phyloP scores from a whole-genome alignment of 1,284 basidiomycete genomes.

The Ustilago loliicola region DNA sequence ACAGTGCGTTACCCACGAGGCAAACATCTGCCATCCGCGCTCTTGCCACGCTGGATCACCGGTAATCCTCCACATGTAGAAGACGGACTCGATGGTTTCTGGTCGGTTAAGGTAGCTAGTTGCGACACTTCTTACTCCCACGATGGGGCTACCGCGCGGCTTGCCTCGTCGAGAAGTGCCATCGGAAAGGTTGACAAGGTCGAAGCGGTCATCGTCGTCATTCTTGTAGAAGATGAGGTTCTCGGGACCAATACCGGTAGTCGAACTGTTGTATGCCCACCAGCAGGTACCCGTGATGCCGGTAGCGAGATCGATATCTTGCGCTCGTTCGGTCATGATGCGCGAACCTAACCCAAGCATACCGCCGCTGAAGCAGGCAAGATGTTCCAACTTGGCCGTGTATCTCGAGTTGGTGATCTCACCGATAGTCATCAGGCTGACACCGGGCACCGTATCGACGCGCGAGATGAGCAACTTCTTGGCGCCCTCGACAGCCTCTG shows the following conservation, averaged over 20 bases:
- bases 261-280: slow-evolving; percentile 72
- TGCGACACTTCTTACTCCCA: slow-evolving; percentile 58
- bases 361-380: slow-evolving; percentile 74
- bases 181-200: slow-evolving; percentile 40
- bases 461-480: slow-evolving; percentile 71
- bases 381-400: slow-evolving; percentile 69
- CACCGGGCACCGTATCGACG: slow-evolving; percentile 71
- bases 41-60: slow-evolving; percentile 75
- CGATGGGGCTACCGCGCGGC: slow-evolving; percentile 61
- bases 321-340: slow-evolving; percentile 70
- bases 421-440: slow-evolving; percentile 69
- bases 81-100: slow-evolving; percentile 75
- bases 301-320: slow-evolving; percentile 72
- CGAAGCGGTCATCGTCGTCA: slow-evolving; percentile 59
- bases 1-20: slow-evolving; percentile 73
- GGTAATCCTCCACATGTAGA: slow-evolving; percentile 74
- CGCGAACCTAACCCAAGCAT: slow-evolving; percentile 75
- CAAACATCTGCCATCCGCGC: slow-evolving; percentile 76
- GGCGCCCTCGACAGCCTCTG: slow-evolving; percentile 72
- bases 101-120: slow-evolving; percentile 71
- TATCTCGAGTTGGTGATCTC: slow-evolving; percentile 32
- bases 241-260: slow-evolving; percentile 69
- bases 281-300: slow-evolving; percentile 74
- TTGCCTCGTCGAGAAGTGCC: slow-evolving; percentile 51
- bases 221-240: slow-evolving; percentile 58